These are phyloP conservation scores for Yamadazyma triangularis DNA, from an alignment of 1,139 yeast genomes.

Conservation along the genomic window DNA sequence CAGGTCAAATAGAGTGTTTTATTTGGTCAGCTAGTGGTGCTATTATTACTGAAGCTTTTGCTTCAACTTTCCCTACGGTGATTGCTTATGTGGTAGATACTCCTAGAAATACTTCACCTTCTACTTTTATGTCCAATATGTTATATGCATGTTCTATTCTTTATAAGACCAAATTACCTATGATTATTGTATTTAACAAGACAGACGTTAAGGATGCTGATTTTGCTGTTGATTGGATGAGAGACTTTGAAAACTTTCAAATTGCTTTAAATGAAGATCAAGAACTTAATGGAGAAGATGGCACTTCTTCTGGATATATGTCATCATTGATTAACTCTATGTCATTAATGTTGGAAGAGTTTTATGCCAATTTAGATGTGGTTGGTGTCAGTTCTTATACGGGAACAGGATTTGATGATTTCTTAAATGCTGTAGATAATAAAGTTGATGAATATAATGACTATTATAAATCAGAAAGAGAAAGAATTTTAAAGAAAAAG, in stretches of 20 bases:
- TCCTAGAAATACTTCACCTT: constrained; percentile 89
- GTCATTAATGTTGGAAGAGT: constrained; percentile 95
- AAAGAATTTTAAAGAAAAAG: constrained; percentile 69
- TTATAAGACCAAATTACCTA: constrained; percentile 93
- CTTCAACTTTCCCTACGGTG: constrained; percentile 92
- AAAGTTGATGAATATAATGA: constrained; percentile 86
- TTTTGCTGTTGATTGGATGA: constrained; percentile 97
- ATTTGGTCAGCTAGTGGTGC: constrained; percentile 98
- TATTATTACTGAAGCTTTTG: constrained; percentile 94
- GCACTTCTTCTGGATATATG: constrained; percentile 89
- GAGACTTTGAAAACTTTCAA: constrained; percentile 91
- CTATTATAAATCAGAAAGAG: constrained; percentile 83
- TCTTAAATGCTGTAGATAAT: constrained; percentile 72
- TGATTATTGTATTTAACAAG: constrained; percentile 95
- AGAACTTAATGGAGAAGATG: constrained; percentile 63
- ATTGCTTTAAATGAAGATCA: constrained; percentile 60
- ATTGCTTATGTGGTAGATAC: constrained; percentile 96
- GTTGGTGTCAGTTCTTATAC: constrained; percentile 90
- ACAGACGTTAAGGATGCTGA: constrained; percentile 82
- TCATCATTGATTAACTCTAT: constrained; percentile 87
- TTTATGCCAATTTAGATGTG: constrained; percentile 87
- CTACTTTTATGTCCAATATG: constrained; percentile 98
- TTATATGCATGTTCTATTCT: constrained; percentile 94
- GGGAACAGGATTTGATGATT: constrained; percentile 92
- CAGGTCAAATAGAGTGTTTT: constrained; percentile 97